A percentile compares a stretch with the other conserved stretches of the same genome.
Conservation (phyloP, 1,284 basidiomycete species). For the Ganoderma sinense region DNA sequence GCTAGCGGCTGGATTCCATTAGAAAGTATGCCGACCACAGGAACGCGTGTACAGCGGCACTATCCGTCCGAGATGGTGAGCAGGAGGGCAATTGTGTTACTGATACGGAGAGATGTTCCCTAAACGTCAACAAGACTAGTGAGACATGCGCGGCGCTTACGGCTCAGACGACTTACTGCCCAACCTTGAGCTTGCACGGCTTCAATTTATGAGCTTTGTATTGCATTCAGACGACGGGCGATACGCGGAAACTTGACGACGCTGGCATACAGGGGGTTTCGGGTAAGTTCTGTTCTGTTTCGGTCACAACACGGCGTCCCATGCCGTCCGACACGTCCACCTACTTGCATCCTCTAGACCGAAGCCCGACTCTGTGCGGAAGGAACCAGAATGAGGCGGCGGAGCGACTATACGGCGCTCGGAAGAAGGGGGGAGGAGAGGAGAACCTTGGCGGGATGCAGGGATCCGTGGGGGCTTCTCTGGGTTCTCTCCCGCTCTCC, state of each 20-base stretch:
- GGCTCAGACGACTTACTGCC: background rate
- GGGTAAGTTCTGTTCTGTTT: background rate
- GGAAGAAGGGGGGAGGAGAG: background rate
- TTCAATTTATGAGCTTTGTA: background rate
- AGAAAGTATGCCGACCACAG: background rate
- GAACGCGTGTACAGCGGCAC: too few relatives aligned
- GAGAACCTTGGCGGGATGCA: background rate
- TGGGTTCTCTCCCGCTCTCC: background rate
- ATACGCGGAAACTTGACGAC: background rate
- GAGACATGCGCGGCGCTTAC: constrained; percentile 2
- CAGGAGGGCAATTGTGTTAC: background rate
- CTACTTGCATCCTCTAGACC: background rate
- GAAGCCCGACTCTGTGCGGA: too few relatives aligned
- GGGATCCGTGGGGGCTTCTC: background rate
- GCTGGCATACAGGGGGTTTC: background rate
- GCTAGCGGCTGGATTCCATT: constrained; percentile 3
- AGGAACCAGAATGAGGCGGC: background rate
- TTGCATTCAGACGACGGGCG: background rate
- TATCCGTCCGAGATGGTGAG: background rate
- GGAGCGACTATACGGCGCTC: background rate
- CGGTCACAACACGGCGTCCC: background rate
- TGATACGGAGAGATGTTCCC: background rate
- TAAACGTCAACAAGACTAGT: constrained; percentile 4
- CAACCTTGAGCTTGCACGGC: background rate
- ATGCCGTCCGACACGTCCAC: background rate